Percentiles rank a stretch among this genome's conserved stretches.
These are phyloP conservation scores for Millerozyma acaciae DNA, from an alignment of 805 yeast species.

Conservation along the genomic window DNA sequence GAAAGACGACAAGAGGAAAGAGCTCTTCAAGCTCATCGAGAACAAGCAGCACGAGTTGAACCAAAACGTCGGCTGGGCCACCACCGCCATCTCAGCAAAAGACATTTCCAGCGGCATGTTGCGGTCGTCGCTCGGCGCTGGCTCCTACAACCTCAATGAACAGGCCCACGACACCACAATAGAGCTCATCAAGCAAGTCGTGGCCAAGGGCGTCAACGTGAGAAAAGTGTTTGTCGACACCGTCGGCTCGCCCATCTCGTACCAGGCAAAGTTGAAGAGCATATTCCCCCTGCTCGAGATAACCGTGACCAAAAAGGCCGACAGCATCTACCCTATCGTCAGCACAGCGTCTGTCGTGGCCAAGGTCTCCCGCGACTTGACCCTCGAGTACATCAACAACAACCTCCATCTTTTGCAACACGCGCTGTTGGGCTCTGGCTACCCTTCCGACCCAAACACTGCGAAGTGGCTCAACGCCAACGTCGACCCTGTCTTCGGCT, in stretches of 20 bases:
- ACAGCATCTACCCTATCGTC: conserved; percentile 85
- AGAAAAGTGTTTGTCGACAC: conserved; percentile 86
- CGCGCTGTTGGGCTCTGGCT: conserved; percentile 76
- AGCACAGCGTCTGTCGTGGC: conserved; percentile 95
- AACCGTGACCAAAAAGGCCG: conserved; percentile 93
- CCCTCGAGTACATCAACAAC: conserved; percentile 36
- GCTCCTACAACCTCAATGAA: conserved; percentile 75
- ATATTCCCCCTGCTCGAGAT: conserved; percentile 68
- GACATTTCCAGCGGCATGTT: conserved; percentile 92
- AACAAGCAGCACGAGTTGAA: conserved; percentile 39
- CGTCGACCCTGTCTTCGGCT: conserved; percentile 77
- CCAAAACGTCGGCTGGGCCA: conserved; percentile 78
- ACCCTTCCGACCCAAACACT: conserved; percentile 91
- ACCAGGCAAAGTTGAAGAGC: conserved; percentile 67
- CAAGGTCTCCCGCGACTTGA: conserved; percentile 86
- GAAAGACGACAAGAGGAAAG: conserved; percentile 65
- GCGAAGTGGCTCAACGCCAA: conserved; percentile 62
- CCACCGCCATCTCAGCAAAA: conserved; percentile 77
- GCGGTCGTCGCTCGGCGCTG: conserved; percentile 42
- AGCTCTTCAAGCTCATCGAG: conserved; percentile 59
- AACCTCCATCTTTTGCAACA: conserved; percentile 26
- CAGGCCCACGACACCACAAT: conserved; percentile 97
- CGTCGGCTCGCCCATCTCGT: conserved; percentile 89
- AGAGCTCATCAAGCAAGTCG: conserved; percentile 61
- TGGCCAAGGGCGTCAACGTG: conserved; percentile 59